Evolutionary conservation across 2,329 filamentous ascomycete species (phyloP).

Genomic region (Pseudogymnoascus sp.): DNA sequence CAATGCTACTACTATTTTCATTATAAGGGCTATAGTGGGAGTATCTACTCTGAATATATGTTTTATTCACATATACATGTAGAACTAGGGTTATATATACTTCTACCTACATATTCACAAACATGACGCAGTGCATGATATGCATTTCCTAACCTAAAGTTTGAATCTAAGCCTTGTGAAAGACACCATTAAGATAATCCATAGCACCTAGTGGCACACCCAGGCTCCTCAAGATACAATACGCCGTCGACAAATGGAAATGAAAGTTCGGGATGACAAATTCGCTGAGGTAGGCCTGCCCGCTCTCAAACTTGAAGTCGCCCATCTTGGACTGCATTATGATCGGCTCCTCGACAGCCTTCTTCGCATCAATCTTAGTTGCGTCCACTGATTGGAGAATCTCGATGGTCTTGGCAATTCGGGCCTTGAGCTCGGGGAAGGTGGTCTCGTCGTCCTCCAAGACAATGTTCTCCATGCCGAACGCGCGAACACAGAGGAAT

Average conservation of each 20-base stretch:
- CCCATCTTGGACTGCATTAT: neutral
- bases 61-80: too few species aligned
- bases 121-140: neutral
- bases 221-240: conserved; percentile 38
- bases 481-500: conserved; percentile 23
- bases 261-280: conserved; percentile 41
- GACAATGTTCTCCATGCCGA: conserved; percentile 22
- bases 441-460: conserved; percentile 36
- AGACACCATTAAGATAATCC: conserved; percentile 31
- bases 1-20: neutral
- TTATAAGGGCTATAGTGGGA: neutral
- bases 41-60: too few species aligned
- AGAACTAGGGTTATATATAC: too few species aligned
- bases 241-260: conserved; percentile 42
- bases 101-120: too few species aligned
- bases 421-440: conserved; percentile 37
- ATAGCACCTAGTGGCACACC: conserved; percentile 41
- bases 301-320: conserved; percentile 16
- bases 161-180: neutral
- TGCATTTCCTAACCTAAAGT: neutral
- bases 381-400: conserved; percentile 34
- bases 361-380: neutral
- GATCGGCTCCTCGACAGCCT: neutral
- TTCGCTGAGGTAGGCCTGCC: conserved; percentile 28
- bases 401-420: conserved; percentile 36